Evolutionary conservation across 202 grass and related monocot species (phyloP).

Genomic region (Musa balbisiana): DNA sequence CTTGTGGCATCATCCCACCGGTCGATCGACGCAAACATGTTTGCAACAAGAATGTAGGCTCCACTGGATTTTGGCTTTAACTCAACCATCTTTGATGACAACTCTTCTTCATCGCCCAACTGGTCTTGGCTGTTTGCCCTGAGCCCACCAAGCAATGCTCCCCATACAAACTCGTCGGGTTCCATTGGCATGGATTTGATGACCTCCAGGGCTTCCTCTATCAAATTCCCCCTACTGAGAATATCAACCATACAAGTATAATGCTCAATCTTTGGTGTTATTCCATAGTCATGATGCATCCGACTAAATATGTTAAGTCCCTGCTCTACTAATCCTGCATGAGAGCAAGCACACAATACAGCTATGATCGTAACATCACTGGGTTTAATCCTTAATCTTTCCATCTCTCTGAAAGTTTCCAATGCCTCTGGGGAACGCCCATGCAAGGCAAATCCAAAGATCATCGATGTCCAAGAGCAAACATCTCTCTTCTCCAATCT

Average conservation of each 20-base stretch:
- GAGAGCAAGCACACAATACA: slow-evolving; percentile 20
- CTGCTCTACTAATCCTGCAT: slow-evolving; percentile 10
- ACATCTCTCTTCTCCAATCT: slow-evolving; percentile 2
- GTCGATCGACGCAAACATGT: not conserved
- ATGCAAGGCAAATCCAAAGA: slow-evolving; percentile 13
- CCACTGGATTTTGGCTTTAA: not conserved
- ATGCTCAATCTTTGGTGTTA: slow-evolving; percentile 18
- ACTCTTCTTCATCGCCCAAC: not conserved
- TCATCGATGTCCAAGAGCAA: slow-evolving; percentile 25
- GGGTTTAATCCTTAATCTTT: slow-evolving; percentile 1
- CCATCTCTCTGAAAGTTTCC: slow-evolving; percentile 23
- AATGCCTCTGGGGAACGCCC: slow-evolving; percentile 5
- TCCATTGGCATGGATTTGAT: slow-evolving; percentile 8
- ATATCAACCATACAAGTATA: slow-evolving; percentile 26
- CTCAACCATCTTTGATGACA: not conserved
- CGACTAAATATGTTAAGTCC: slow-evolving; percentile 8
- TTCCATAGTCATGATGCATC: slow-evolving; percentile 5
- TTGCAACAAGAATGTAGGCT: slow-evolving; percentile 6
- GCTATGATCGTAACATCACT: slow-evolving; percentile 10
- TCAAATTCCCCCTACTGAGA: slow-evolving; percentile 14
- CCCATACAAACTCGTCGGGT: slow-evolving; percentile 4
- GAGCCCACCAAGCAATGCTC: slow-evolving; percentile 8
- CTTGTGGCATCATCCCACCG: slow-evolving; percentile 8
- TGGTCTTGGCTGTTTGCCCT: not conserved
- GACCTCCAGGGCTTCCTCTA: slow-evolving; percentile 6